Evolutionary conservation across 2,329 filamentous ascomycete species (phyloP).

Genomic region (Leptographium lundbergii): DNA sequence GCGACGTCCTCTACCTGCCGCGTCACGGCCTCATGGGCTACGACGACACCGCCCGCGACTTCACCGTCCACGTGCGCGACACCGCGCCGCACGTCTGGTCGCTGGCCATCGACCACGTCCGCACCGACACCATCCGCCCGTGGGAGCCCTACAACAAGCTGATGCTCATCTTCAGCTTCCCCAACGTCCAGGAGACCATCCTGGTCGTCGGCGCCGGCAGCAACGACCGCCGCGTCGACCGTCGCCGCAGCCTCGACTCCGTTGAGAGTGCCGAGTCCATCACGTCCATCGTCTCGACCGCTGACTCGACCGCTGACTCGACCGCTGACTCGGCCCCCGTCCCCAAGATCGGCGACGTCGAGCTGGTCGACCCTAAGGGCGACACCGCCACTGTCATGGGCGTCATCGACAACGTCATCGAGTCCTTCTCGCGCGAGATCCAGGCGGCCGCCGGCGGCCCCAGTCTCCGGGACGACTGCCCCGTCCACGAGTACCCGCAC

Average conservation of each 20-base stretch:
- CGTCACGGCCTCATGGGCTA: slow-evolving; percentile 26
- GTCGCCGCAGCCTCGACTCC: slow-evolving; percentile 7
- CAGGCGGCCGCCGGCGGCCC: not conserved
- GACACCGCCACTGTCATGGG: slow-evolving; percentile 11
- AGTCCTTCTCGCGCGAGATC: slow-evolving; percentile 15
- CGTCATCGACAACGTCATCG: slow-evolving; percentile 14
- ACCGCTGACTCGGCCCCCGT: slow-evolving; percentile 3
- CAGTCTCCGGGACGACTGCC: slow-evolving; percentile 1
- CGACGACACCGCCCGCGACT: slow-evolving; percentile 27
- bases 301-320: not conserved
- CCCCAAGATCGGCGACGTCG: slow-evolving; percentile 12
- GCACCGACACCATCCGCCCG: slow-evolving; percentile 28
- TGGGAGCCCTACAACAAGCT: slow-evolving; percentile 41
- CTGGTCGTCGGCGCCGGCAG: slow-evolving; percentile 18
- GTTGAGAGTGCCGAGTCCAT: slow-evolving; percentile 2
- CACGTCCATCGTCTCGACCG: not conserved
- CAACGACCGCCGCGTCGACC: slow-evolving; percentile 3
- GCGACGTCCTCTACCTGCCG: slow-evolving; percentile 27
- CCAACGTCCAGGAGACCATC: slow-evolving; percentile 23
- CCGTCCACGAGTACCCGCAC: slow-evolving; percentile 1
- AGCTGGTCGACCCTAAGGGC: slow-evolving; percentile 19
- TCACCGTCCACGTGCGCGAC: slow-evolving; percentile 22
- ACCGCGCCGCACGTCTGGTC: slow-evolving; percentile 21
- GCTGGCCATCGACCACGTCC: slow-evolving; percentile 34
- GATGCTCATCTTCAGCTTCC: slow-evolving; percentile 29